Evolutionary conservation across 371 early-diverging fungal genomes (phyloP), one percentile per base, ranked within the genome.

Genomic region (Mucor sp.): DNA sequence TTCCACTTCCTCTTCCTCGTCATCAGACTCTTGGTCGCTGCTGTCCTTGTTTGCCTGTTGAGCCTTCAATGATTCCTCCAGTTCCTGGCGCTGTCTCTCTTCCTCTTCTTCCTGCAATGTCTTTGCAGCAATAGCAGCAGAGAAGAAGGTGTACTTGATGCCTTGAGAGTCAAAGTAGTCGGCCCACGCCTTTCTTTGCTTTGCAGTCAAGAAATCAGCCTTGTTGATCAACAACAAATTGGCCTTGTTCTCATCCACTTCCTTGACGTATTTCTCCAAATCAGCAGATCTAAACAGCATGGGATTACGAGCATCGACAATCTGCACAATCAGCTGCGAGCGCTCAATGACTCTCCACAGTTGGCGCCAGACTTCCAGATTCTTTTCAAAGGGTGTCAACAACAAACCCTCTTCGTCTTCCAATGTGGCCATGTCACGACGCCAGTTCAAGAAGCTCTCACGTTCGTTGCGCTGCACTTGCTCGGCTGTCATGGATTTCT

Each of bases 331-430:
- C 67, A 98, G 66, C 67, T 99, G 95, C 35, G 97, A 95, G 62
- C 97, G 87, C 80, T 99, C 99, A 76, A 99, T 94, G 44, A 99
- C 99, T 32, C 99, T 89, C 99, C 99, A 99, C 60, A 99, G 87
- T 80, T 99, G 99, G 58, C 99, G 89, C 99, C 99, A 99, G 33
- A 99, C 96, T 85, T 99, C 99, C 27, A 99, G 71, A 80, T 99
- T 99, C 70, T 96, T 92, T 81, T 99, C 99, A 75, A 95, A 99
- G 21, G 99, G 98, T 15, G 99, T 99, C 75, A 99, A 75, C 62
- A 99, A 71, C 35, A 99, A 79, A 0, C 92, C 92, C 69, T 97
- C 89, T 21, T 93, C 91, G 70, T 99, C 99, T 75, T 97, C 93
- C 39, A 97, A 83, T 79, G 78, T 69, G 19, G 95, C 96, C 74